Base-by-base conservation (phyloP, 345 rosid species). In the Fremontodendron californicum region DNA sequence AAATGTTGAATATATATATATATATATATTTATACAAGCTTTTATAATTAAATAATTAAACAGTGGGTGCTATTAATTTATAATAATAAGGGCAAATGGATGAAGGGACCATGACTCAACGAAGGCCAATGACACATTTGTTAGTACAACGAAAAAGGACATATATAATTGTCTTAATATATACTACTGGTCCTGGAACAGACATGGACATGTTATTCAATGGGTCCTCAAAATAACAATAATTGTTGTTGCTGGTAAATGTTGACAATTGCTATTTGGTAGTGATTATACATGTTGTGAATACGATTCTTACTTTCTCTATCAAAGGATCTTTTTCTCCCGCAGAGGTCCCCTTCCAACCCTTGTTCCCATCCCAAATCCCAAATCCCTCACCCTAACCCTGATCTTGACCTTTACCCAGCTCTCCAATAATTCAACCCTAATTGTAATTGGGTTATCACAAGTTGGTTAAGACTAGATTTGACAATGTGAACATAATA, bases 191-290 rank as follows among this genome's bases (percentile, higher is more conserved):
- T 72, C 78, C 78, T 57, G 49, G 16, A 2, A 9, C 12, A 23
- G 67, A 70, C 35, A 58, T 9, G 42, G 74, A 80, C 77, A 18
- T 68, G 65, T 42, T 68, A 23, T 61, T 23, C 5, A 9, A 66
- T 77, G 86, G 87, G 87, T 75, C 86, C 84, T 51, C 54, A 31
- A 55, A 21, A 74, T 19, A 18, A 48, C 83, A 84, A 84, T 86
- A 76, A 86, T 84, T 81, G 82, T 60, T 8, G 10, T 19, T 81
- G 70, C 43, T 16, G 6, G 9, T 52, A 52, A 52, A 52, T 52
- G 9, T 52, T 52, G 9, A 6, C 10, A 52, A 19, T 18, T 7
- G 9, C 62, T 72, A n/a, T n/a, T n/a, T n/a, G n/a, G n/a, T n/a
- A 72, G 35, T 80, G 76, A 62, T 81, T 63, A 46, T n/a, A n/a